Conservation (phyloP, 2,329 filamentous ascomycete species). For the Penicillium sp. region DNA sequence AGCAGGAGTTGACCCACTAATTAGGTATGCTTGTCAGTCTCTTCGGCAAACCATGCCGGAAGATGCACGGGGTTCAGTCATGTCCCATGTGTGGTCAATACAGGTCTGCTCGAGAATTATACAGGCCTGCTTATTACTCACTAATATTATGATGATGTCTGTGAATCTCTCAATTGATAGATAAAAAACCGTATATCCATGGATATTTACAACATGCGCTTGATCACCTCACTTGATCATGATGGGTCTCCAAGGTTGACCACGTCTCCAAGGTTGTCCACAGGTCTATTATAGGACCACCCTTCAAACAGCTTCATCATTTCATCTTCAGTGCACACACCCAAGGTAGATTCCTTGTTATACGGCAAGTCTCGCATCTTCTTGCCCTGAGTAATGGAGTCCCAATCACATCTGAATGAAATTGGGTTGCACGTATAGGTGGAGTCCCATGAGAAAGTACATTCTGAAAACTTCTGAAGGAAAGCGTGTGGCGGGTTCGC, state of each 20-base stretch:
- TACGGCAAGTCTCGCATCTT: constrained; percentile 3
- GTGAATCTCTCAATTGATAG: no score
- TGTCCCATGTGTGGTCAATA: no score
- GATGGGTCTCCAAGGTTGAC: no score
- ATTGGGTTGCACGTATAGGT: not conserved
- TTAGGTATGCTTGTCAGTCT: no score
- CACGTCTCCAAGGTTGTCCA: no score
- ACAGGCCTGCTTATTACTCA: no score
- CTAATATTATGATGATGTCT: no score
- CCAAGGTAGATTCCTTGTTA: not conserved
- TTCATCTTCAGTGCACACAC: not conserved
- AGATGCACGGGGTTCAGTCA: no score
- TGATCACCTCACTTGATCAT: not conserved
- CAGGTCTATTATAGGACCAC: constrained; percentile 4
- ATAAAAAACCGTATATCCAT: no score
- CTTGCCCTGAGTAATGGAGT: not conserved
- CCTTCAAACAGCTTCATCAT: not conserved
- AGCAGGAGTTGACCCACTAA: no score
- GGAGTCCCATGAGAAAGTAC: not conserved
- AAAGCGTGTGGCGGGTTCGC: not conserved
- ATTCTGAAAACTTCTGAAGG: not conserved
- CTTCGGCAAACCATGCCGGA: no score
- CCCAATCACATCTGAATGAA: constrained; percentile 4
- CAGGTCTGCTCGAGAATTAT: no score
- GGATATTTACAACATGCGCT: not conserved